These are phyloP conservation scores for Globisporangium cystogenes DNA, from an alignment of 352 stramenopile genomes.

Conservation along the genomic window DNA sequence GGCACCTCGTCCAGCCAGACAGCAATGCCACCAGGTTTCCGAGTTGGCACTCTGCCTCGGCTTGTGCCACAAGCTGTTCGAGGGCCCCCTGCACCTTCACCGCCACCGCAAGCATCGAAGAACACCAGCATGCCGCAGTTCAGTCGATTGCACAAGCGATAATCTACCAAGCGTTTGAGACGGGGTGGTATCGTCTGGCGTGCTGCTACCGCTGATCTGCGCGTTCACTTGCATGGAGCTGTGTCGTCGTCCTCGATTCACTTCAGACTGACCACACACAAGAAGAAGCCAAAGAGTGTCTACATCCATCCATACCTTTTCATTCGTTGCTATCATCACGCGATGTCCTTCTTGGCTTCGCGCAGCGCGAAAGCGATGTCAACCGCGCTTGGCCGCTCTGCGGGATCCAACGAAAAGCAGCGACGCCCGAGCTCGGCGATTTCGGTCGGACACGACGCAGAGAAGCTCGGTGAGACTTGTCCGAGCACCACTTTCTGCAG, in stretches of 20 bases:
- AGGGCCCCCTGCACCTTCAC: constrained; percentile 24
- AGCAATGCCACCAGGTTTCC: not conserved
- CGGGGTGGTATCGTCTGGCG: too few relatives aligned
- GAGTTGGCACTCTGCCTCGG: constrained; percentile 26
- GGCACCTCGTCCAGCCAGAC: not conserved
- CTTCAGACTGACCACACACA: too few relatives aligned
- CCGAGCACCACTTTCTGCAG: constrained; percentile 32
- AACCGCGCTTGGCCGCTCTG: constrained; percentile 27
- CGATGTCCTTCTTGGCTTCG: constrained; percentile 15
- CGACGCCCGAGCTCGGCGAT: constrained; percentile 25
- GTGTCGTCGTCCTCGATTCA: not conserved
- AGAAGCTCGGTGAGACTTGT: constrained; percentile 25
- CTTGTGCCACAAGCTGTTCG: constrained; percentile 16
- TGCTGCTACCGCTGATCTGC: too few relatives aligned
- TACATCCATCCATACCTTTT: too few relatives aligned
- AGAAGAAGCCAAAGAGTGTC: too few relatives aligned
- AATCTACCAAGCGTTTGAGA: too few relatives aligned
- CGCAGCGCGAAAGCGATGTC: constrained; percentile 38
- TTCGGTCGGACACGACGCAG: constrained; percentile 24
- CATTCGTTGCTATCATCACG: not conserved
- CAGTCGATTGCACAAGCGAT: constrained; percentile 59
- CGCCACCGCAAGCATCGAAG: constrained; percentile 24
- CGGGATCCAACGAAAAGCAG: constrained; percentile 14
- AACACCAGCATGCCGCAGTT: constrained; percentile 48
- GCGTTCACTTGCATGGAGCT: too few relatives aligned